phyloP scores from a whole-genome alignment of 257 asterid species.

The Rauvolfia tetraphylla region DNA sequence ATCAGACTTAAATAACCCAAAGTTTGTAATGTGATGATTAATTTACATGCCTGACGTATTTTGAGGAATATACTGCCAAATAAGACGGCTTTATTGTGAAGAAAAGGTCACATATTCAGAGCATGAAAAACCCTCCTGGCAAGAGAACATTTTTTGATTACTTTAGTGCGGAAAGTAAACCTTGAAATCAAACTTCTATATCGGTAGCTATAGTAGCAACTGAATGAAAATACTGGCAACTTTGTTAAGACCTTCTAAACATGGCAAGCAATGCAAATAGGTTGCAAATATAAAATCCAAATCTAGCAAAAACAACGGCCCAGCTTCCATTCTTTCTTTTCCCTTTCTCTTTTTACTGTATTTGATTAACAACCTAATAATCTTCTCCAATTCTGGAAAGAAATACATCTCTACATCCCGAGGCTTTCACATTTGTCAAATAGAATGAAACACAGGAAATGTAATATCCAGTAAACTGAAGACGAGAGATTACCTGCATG shows the following conservation, averaged over 20 bases:
- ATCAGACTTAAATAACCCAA: not conserved
- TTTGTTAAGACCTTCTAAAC: not conserved
- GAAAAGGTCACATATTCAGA: not conserved
- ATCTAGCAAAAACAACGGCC: not conserved
- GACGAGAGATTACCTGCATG: conserved; percentile 43
- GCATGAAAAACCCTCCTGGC: not conserved
- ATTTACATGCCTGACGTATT: not conserved
- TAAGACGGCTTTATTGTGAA: not conserved
- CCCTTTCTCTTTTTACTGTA: not conserved
- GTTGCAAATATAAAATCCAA: not conserved
- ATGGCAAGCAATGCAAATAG: not conserved
- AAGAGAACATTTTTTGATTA: not conserved
- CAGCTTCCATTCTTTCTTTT: not conserved
- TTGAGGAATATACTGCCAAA: not conserved
- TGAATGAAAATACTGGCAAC: not conserved
- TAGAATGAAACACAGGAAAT: not conserved
- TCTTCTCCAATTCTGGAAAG: not conserved
- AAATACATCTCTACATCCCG: not conserved
- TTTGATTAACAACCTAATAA: not conserved
- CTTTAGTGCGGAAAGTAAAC: not conserved
- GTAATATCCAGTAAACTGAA: conserved; percentile 15
- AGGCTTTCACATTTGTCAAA: conserved; percentile 2
- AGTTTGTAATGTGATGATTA: not conserved
- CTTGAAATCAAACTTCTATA: not conserved
- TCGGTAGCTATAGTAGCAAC: not conserved